A percentile compares a stretch with the other conserved stretches of the same genome.
Evolutionary conservation across 768 basidiomycete species (phyloP).

Genomic region (Goffeauzyma gilvescens): DNA sequence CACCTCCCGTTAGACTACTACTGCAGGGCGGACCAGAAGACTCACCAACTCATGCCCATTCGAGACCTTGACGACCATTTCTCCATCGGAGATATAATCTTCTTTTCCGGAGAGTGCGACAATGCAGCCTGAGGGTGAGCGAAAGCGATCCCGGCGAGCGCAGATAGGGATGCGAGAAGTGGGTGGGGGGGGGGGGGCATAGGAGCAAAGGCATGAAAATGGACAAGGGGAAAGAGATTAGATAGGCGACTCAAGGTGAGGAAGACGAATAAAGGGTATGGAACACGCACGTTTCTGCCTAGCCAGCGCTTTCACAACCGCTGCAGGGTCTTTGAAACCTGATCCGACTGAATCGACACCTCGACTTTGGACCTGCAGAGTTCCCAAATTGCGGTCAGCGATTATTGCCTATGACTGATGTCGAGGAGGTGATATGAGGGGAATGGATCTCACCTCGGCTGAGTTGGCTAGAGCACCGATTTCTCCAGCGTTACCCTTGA

Average conservation of each 20-base stretch:
- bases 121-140: slow-evolving; percentile 43
- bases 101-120: slow-evolving; percentile 58
- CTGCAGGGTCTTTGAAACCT: slow-evolving; percentile 56
- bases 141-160: not conserved
- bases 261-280: not conserved
- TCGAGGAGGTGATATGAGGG: too few species aligned
- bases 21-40: slow-evolving; percentile 10
- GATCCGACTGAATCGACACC: slow-evolving; percentile 72
- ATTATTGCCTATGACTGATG: too few species aligned
- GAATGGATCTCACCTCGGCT: slow-evolving; percentile 45
- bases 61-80: slow-evolving; percentile 43
- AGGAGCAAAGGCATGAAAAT: not conserved
- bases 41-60: slow-evolving; percentile 47
- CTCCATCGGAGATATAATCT: slow-evolving; percentile 74
- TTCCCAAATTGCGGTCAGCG: too few species aligned
- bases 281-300: slow-evolving; percentile 47
- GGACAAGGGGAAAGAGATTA: not conserved
- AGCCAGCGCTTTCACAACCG: slow-evolving; percentile 52
- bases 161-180: not conserved
- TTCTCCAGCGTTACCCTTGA: slow-evolving; percentile 81
- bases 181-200: too few species aligned
- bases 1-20: too few species aligned
- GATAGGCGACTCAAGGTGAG: too few species aligned
- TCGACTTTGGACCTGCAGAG: slow-evolving; percentile 44
- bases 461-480: slow-evolving; percentile 62